Base-by-base conservation (phyloP, 176 grass and related monocot genomes). In the Triticum timopheevii region DNA sequence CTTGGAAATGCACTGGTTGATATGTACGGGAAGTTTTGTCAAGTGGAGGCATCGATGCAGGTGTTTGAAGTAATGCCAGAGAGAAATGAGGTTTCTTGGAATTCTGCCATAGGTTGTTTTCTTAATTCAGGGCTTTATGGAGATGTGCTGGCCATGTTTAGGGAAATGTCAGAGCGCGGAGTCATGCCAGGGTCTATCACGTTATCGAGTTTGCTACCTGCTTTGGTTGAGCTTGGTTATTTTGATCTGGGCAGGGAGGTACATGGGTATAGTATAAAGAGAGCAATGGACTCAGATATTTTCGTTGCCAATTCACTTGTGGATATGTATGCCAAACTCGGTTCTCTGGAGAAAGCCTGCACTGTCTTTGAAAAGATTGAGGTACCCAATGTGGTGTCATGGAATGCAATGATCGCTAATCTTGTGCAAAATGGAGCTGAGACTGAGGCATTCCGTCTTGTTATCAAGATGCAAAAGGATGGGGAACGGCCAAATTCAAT, bases 301-400 rank as follows among this genome's bases (percentile, higher is more conserved):
- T 98, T 93, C 76, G 71, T 95, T 78, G 81, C 91, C 23, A 98
- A 95, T 72, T 94, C 93, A 54, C 73, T 92, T 4, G 69, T 98
- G 35, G 93, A 98, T 85, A 98, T 98, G 93, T 98, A 98, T 82
- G 90, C 92, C 15, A 98, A 98, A 79, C 92, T 68, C 23, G 91
- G 93, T 73, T 87, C n/a, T 88, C 65, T 84, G 23, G 78, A 86
- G 17, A 92, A 88, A 80, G 92, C 86, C 19, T 89, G 73, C 50
- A 25, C 68, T 71, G 77, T 95, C 13, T 98, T 98, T 78, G 85
- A 86, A 69, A 87, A 68, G 71, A 95, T 92, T 80, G 73, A 82
- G 68, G 89, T 7, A 17, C 80, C 39, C 1, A 92, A 92, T 74
- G 77, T 86, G 31, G 93, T 95, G 70, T 95, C 93, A 8, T 95